Base-by-base conservation (phyloP, 208 protist genomes). In the Wallacemonas sp. region DNA sequence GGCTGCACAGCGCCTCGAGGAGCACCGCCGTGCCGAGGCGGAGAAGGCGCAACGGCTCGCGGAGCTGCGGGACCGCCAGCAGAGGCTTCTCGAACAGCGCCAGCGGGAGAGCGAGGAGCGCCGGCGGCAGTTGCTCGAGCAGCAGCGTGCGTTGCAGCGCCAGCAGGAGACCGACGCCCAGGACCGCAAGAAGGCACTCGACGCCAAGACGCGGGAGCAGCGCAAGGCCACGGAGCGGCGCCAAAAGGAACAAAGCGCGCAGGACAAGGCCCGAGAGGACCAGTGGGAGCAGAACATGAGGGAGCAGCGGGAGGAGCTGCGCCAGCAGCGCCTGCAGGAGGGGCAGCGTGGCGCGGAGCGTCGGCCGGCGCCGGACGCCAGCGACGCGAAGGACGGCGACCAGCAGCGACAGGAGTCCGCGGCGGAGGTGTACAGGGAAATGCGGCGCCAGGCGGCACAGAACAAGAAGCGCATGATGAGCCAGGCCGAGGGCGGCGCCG, bases 241-340 rank as follows among this genome's bases (percentile, higher is more conserved):
- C 1, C 70, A 63, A 18, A 84, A 84, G 72, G 72, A 76, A 20
- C 72, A 86, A 42, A 81, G 70, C 3, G 76, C 77, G 46, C 48
- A 76, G 57, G 55, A 83, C 22, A 78, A 82, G 65, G 69, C 73
- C 29, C 73, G 82, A 1, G 86, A 95, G 65, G 84, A 92, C 48
- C 73, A 87, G 55, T 95, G 86, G 90, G 85, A 92, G 31, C 67
- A 80, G 23, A 89, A 93, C 50, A 67, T 89, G 65, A 66, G 72
- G 44, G 85, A 77, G 57, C 77, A 86, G 25, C 79, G 44, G 0
- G 82, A 80, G 65, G 75, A 68, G 44, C 25, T 54, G 26, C 76
- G 69, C 14, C 57, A 63, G 29, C 64, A 73, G 33, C 59, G 70
- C 14, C 52, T 59, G 29, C 65, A 68, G 11, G 71, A 61, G 32